These are phyloP conservation scores for Licmophora abbreviata DNA, from an alignment of 108 stramenopile genomes.

Conservation along the genomic window DNA sequence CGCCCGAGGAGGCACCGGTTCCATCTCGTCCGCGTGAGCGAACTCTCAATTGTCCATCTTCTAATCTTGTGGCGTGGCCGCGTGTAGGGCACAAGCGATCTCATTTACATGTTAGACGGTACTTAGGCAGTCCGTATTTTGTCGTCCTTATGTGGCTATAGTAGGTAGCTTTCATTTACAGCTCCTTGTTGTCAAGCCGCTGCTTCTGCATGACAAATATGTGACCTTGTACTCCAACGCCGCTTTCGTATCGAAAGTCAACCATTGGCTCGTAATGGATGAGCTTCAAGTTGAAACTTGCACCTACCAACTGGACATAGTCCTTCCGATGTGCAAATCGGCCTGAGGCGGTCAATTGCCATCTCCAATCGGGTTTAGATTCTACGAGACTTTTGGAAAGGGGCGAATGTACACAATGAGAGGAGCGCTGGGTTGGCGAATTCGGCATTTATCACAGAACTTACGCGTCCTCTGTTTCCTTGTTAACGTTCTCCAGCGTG, in stretches of 20 bases:
- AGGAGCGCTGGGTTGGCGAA: background rate
- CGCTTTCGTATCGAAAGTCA: slow-evolving; percentile 54
- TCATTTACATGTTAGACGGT: too few relatives aligned
- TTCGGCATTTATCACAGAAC: too few relatives aligned
- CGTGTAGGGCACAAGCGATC: too few relatives aligned
- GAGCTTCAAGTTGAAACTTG: slow-evolving; percentile 20
- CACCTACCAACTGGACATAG: slow-evolving; percentile 37
- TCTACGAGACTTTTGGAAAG: slow-evolving; percentile 17
- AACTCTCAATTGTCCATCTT: too few relatives aligned
- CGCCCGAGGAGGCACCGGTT: slow-evolving; percentile 33
- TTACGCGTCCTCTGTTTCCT: slow-evolving; percentile 34
- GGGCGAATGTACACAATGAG: background rate
- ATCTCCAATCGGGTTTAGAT: slow-evolving; percentile 67
- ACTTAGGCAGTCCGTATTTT: too few relatives aligned
- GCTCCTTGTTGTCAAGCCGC: background rate
- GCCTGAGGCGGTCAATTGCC: slow-evolving; percentile 64
- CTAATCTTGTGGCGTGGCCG: too few relatives aligned
- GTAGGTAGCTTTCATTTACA: too few relatives aligned
- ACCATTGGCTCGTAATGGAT: slow-evolving; percentile 52
- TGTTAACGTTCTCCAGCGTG: slow-evolving; percentile 58
- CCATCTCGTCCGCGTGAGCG: too few relatives aligned
- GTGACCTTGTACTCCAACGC: slow-evolving; percentile 49
- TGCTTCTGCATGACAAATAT: slow-evolving; percentile 47
- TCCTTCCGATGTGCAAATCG: slow-evolving; percentile 60
- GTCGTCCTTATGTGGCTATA: too few relatives aligned